Percentiles rank a stretch among this genome's conserved stretches.
phyloP scores from a whole-genome alignment of 2,329 filamentous ascomycete genomes.

The Juglanconis juglandina region DNA sequence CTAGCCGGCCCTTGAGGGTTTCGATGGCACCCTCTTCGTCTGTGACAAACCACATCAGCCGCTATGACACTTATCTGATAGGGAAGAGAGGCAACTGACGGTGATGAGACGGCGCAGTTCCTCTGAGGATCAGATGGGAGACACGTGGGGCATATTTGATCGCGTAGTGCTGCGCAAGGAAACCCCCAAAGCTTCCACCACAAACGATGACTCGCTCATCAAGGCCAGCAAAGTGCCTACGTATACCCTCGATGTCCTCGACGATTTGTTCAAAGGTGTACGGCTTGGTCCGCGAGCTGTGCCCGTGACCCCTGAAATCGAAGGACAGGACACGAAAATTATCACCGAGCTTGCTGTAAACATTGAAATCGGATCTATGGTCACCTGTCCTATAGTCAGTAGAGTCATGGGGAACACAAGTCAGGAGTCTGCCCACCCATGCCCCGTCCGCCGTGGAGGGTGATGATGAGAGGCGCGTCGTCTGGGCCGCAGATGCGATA shows the following conservation, averaged over 20 bases:
- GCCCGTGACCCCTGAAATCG: constrained; percentile 34
- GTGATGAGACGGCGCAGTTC: constrained; percentile 35
- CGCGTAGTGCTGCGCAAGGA: constrained; percentile 36
- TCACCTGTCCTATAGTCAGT: constrained; percentile 22
- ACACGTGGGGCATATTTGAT: constrained; percentile 32
- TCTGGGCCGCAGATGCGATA: constrained; percentile 29
- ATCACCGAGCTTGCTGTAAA: constrained; percentile 28
- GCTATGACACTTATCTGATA: not conserved
- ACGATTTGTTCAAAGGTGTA: constrained; percentile 36
- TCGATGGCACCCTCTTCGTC: constrained; percentile 33
- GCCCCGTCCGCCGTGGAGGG: constrained; percentile 35
- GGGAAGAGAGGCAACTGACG: constrained; percentile 21
- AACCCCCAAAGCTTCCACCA: constrained; percentile 39
- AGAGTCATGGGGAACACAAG: not conserved
- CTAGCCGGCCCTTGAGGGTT: constrained; percentile 29
- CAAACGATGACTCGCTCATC: constrained; percentile 29
- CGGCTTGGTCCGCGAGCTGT: constrained; percentile 31
- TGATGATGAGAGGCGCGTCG: constrained; percentile 32
- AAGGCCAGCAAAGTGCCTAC: constrained; percentile 26
- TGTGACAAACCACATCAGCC: constrained; percentile 3
- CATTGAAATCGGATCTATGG: constrained; percentile 32
- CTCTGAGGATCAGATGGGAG: constrained; percentile 32
- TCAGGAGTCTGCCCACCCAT: constrained; percentile 25
- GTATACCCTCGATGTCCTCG: constrained; percentile 33
- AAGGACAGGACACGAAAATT: constrained; percentile 32